Evolutionary conservation across 805 yeast species (phyloP).

Genomic region (Scheffersomyces spartinae): DNA sequence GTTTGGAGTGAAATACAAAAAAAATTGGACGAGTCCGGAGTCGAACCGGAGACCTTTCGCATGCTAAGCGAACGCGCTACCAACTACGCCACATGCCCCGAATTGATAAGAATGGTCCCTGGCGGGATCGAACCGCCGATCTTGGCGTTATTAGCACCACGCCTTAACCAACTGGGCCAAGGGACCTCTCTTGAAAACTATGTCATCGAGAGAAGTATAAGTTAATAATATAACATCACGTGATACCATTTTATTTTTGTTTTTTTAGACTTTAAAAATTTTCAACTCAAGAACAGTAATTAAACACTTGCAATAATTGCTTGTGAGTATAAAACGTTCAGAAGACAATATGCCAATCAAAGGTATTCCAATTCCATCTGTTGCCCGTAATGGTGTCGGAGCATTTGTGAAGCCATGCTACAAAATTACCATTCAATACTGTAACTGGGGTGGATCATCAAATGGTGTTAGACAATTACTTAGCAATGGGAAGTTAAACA

Average conservation of each 20-base stretch:
- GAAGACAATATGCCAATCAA: conserved; percentile 45
- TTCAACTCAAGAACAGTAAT: too few species aligned
- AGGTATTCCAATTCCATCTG: conserved; percentile 46
- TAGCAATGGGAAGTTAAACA: conserved; percentile 34
- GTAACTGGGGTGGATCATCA: conserved; percentile 96
- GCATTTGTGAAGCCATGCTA: conserved; percentile 67
- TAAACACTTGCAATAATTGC: too few species aligned
- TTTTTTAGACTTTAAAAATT: too few species aligned
- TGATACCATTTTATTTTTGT: too few species aligned
- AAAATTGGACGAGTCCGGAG: conserved; percentile 64
- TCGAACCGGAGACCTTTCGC: conserved; percentile 75
- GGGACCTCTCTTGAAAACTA: too few species aligned
- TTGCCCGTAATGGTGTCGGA: conserved; percentile 67
- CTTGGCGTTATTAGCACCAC: conserved; percentile 47
- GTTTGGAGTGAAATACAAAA: too few species aligned
- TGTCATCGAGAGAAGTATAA: too few species aligned
- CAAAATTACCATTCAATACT: conserved; percentile 64
- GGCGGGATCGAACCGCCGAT: conserved; percentile 39
- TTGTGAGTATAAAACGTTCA: too few species aligned
- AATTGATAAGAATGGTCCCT: too few species aligned
- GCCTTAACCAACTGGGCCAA: conserved; percentile 54
- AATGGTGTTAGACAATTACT: conserved; percentile 69
- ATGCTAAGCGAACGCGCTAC: conserved; percentile 77
- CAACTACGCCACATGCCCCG: conserved; percentile 81
- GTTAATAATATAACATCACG: too few species aligned